Percentiles rank a stretch among this genome's conserved stretches.
phyloP scores from a whole-genome alignment of 1,284 basidiomycete genomes.

The Ceratobasidium theobromae region DNA sequence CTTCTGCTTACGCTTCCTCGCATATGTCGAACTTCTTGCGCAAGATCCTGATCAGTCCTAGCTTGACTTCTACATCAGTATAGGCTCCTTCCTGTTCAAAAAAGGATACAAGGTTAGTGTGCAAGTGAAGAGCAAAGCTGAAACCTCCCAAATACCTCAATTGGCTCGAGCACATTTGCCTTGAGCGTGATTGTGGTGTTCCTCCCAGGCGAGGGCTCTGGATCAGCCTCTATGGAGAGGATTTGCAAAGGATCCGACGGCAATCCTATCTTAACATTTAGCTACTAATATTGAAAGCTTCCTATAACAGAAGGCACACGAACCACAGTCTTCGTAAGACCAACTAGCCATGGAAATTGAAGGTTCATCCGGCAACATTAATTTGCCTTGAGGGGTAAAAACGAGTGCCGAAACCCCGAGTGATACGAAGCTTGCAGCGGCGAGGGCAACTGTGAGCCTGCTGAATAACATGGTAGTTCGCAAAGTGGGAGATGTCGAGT shows the following conservation, averaged over 20 bases:
- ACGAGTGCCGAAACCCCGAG: not conserved
- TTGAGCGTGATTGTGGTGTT: conserved; percentile 79
- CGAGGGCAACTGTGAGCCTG: not conserved
- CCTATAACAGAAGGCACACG: too few species aligned
- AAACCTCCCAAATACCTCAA: conserved; percentile 62
- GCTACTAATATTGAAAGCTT: too few species aligned
- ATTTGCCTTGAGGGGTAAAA: not conserved
- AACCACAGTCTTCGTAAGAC: too few species aligned
- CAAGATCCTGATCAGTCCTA: conserved; percentile 84
- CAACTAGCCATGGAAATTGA: too few species aligned
- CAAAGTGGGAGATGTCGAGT: too few species aligned
- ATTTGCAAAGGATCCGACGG: too few species aligned
- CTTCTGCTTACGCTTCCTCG: conserved; percentile 84
- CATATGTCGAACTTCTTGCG: conserved; percentile 84
- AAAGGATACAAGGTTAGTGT: not conserved
- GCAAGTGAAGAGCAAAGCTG: not conserved
- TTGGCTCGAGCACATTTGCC: conserved; percentile 57
- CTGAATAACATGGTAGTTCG: not conserved
- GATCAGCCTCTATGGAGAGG: too few species aligned
- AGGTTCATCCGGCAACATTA: too few species aligned
- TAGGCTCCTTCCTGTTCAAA: conserved; percentile 83
- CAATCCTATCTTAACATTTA: too few species aligned
- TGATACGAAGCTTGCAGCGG: not conserved
- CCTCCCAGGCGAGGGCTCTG: too few species aligned
- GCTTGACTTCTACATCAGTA: conserved; percentile 83